Conservation (phyloP, 768 basidiomycete genomes). For the Coprinellus aureogranulatus region DNA sequence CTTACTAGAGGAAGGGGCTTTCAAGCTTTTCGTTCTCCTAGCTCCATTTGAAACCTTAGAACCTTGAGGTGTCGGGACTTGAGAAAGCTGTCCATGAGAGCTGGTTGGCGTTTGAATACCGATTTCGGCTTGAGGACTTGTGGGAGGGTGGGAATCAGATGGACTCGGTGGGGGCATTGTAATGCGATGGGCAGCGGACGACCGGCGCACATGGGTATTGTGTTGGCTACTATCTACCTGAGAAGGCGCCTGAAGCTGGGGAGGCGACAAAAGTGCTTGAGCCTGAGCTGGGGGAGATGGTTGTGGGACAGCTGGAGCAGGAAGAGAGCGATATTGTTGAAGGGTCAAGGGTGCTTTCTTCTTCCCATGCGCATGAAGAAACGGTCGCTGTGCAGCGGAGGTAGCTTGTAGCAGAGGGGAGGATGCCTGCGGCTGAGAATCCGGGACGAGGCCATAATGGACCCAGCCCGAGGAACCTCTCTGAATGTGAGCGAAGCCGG, state of each 20-base stretch:
- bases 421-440: constrained; percentile 31
- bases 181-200: not conserved
- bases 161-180: not conserved
- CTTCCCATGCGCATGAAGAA: constrained; percentile 35
- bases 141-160: constrained; percentile 9
- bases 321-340: constrained; percentile 1
- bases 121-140: not conserved
- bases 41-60: not conserved
- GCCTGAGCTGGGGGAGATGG: constrained; percentile 3
- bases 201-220: not conserved
- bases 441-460: constrained; percentile 16
- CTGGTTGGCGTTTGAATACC: not conserved
- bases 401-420: constrained; percentile 18
- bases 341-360: constrained; percentile 3
- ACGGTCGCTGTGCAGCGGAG: constrained; percentile 18
- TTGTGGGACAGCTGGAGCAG: not conserved
- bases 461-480: constrained; percentile 19
- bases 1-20: constrained; percentile 17
- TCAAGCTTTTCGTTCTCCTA: constrained; percentile 15
- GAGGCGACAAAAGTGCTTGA: not conserved
- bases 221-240: not conserved
- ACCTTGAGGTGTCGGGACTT: not conserved
- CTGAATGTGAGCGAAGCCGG: constrained; percentile 4
- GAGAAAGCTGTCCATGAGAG: not conserved
- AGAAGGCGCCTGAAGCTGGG: not conserved